Evolutionary conservation across 2,329 filamentous ascomycete species (phyloP), one percentile per base, ranked within the genome.

Genomic region (Colletotrichum caudatum): DNA sequence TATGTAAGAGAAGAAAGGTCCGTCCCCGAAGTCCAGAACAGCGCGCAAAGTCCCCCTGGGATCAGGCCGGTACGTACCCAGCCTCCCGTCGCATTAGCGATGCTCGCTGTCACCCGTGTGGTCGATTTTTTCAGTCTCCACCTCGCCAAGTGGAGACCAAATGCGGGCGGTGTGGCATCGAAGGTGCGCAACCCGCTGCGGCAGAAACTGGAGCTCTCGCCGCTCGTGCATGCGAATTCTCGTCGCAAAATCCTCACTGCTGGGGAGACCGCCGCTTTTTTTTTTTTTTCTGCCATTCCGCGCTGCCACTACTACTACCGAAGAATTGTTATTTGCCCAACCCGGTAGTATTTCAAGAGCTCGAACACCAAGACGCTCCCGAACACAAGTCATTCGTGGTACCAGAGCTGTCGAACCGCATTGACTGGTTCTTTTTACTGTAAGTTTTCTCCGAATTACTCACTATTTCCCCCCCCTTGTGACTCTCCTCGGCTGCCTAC

Each of bases 181-280:
- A 58, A 51, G 50, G 65, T 56, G 69, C 66, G 65, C 54, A 72
- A 64, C 23, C 59, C 60, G 35, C 65, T 35, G 61, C 69, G 72
- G 72, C 72, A 73, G 72, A 73, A 73, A 70, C 64, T 69, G 72
- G 65, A 73, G 69, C 69, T 54, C 44, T 54, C 44, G 51, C 53
- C 44, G 51, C 53, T 63, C 44, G 69, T 71, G 69, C 69, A 72
- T 69, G 66, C 69, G 65, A 69, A 72, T 71, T 73, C 70, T 70
- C 50, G 71, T 71, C 71, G 71, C 71, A 70, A 73, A 73, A 66
- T 73, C 66, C 66, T 72, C 60, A 46, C 71, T 63, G 67, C 71
- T 66, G 67, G 62, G 44, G 61, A 41, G 60, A 48, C 60, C 46
- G 60, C 35, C n/a, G 60, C 23, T 14, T n/a, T 16, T 61, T 29